Percentiles rank a stretch among this genome's conserved stretches.
These are phyloP conservation scores for Rhodotorula kratochvilovae DNA, from an alignment of 768 basidiomycete genomes.

Conservation along the genomic window DNA sequence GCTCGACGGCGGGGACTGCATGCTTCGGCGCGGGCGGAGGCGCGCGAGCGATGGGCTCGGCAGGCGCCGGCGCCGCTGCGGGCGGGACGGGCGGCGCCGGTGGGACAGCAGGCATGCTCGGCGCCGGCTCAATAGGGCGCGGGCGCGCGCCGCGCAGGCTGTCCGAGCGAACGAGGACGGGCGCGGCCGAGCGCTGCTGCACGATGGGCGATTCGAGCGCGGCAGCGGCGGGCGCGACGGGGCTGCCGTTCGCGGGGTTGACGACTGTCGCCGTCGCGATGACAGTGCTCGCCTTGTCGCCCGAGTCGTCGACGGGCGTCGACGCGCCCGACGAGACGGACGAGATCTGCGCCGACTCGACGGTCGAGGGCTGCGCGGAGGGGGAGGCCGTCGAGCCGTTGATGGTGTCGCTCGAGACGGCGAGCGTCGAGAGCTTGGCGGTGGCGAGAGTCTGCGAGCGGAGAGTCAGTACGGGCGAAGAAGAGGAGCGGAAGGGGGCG, in stretches of 20 bases:
- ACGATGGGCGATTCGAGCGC: neutral
- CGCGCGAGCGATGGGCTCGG: neutral
- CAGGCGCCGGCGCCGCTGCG: neutral
- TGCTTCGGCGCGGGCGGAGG: neutral
- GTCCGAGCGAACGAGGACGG: constrained; percentile 20
- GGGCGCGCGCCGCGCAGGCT: neutral
- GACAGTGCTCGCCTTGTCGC: constrained; percentile 6
- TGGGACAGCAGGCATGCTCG: neutral
- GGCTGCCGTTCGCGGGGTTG: constrained; percentile 1
- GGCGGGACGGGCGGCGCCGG: neutral
- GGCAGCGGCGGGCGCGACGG: neutral
- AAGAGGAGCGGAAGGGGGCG: neutral
- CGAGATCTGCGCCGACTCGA: neutral
- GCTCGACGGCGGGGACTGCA: neutral
- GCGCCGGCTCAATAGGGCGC: neutral
- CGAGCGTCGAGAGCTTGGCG: constrained; percentile 23
- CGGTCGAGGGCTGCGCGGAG: neutral
- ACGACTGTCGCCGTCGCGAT: constrained; percentile 21
- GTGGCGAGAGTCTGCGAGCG: constrained; percentile 22
- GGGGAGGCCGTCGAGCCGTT: neutral
- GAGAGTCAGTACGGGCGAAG: neutral
- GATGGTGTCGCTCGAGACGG: neutral
- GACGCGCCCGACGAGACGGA: constrained; percentile 9
- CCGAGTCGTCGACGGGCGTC: neutral
- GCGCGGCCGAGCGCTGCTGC: neutral